Evolutionary conservation across 169 alveolate species (phyloP).

Genomic region (Besnoitia besnoiti): DNA sequence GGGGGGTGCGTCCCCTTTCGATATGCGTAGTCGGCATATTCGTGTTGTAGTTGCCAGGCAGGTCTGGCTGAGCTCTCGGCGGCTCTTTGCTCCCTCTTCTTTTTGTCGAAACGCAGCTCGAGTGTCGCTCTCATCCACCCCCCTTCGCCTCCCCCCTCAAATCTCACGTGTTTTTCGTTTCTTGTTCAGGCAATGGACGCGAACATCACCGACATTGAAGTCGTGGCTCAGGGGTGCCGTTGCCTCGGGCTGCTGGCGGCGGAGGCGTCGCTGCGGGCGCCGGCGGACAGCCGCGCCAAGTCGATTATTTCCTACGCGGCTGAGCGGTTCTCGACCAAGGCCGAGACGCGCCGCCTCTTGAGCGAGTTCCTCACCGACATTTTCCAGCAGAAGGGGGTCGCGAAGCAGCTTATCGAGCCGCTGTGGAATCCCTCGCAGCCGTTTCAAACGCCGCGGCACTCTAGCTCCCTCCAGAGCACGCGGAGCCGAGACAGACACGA

Average conservation of each 20-base stretch:
- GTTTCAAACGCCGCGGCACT: background rate
- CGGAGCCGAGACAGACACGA: background rate
- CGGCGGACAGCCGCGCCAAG: constrained; percentile 51
- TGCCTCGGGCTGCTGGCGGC: constrained; percentile 58
- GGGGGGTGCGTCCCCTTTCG: no score
- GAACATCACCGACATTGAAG: constrained; percentile 55
- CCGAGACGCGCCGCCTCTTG: constrained; percentile 57
- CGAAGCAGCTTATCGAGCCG: constrained; percentile 60
- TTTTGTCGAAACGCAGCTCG: no score
- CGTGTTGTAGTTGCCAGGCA: no score
- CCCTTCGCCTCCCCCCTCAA: no score
- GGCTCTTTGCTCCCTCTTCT: no score
- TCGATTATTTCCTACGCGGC: constrained; percentile 56
- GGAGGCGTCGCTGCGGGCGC: constrained; percentile 62
- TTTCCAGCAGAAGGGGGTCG: constrained; percentile 51
- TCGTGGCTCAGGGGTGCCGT: constrained; percentile 69
- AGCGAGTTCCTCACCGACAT: constrained; percentile 51
- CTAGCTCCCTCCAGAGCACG: background rate
- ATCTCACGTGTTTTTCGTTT: background rate
- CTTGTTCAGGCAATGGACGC: constrained; percentile 53
- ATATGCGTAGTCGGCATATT: no score
- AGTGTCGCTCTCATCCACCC: no score
- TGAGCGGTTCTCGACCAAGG: constrained; percentile 47
- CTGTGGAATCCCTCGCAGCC: constrained; percentile 57
- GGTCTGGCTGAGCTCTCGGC: no score